Base-by-base conservation (phyloP, 345 rosid species). In the Sonneratia alba region DNA sequence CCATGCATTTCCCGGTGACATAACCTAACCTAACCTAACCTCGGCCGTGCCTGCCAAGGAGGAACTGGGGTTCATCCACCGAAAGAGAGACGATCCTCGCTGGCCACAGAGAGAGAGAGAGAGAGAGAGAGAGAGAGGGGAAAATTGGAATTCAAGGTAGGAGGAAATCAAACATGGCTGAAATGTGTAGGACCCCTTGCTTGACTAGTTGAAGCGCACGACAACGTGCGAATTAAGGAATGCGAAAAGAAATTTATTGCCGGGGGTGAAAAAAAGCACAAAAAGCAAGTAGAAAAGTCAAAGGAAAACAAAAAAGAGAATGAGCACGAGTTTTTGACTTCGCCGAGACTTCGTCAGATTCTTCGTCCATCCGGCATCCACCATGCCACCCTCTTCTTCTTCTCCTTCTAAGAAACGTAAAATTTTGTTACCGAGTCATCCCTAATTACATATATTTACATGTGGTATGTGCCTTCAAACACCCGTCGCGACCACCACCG, bases 251-350 rank as follows among this genome's bases (percentile, higher is more conserved):
- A 42, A 42, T 42, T 42, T 4, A 42, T 9, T 4, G 45, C 9
- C 6, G 9, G 9, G 9, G 6, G 9, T 42, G 9, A 40, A 59
- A 16, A 32, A 37, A 47, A 8, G 73, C 34, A 32, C 9, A 27
- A 12, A 42, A 1, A 27, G 57, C 8, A 40, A 42, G 6, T 42
- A 24, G 37, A 22, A 70, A 70, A 40, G 73, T 47, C 10, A 16
- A 8, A 19, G 27, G 6, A 21, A 48, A 72, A 47, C 21, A 34
- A 42, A 9, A 42, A 3, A 42, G 45, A 27, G 32, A 27, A 27
- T 27, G 27, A 47, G 36, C 70, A 64, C 75, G 75, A 64, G 75
- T n/a, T 65, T 72, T 53, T 72, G 75, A 72, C 75, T 65, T 48
- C 36, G 24, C 19, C 14, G 47, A 22, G 75, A 72, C 75, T 21